phyloP scores from a whole-genome alignment of 2,329 filamentous ascomycete genomes.

The Aspergillus ibericus region DNA sequence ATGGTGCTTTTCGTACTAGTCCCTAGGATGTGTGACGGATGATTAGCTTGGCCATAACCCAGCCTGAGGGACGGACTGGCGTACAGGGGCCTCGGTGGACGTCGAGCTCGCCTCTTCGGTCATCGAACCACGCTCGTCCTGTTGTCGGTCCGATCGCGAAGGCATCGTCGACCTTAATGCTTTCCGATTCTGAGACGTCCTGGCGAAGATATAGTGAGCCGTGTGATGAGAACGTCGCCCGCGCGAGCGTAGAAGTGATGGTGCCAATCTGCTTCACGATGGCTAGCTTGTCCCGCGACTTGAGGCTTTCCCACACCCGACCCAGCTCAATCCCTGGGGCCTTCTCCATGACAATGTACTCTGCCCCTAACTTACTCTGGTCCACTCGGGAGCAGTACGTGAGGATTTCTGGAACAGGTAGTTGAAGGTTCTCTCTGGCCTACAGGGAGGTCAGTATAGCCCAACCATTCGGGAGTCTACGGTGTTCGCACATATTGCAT shows the following conservation, averaged over 20 bases:
- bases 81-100: constrained; percentile 15
- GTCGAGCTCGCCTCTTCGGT: constrained; percentile 14
- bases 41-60: not conserved
- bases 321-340: constrained; percentile 10
- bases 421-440: constrained; percentile 6
- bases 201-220: constrained; percentile 13
- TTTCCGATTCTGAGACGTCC: constrained; percentile 10
- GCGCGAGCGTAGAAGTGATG: constrained; percentile 11
- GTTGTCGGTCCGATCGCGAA: constrained; percentile 15
- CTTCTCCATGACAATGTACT: constrained; percentile 19
- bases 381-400: constrained; percentile 5
- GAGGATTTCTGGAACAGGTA: constrained; percentile 14
- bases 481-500: too few species aligned
- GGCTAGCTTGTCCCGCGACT: constrained; percentile 14
- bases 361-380: constrained; percentile 8
- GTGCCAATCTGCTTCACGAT: constrained; percentile 16
- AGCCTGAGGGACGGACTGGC: too few species aligned
- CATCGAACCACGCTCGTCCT: constrained; percentile 18
- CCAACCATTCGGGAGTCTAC: too few species aligned
- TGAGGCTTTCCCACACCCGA: constrained; percentile 11
- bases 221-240: constrained; percentile 10
- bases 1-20: constrained; percentile 9
- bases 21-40: constrained; percentile 6
- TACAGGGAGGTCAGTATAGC: not conserved
- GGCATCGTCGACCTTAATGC: constrained; percentile 9